A percentile compares a stretch with the other conserved stretches of the same genome.
Evolutionary conservation across 108 stramenopile species (phyloP).

Genomic region (Cyclostephanos invisitatus): DNA sequence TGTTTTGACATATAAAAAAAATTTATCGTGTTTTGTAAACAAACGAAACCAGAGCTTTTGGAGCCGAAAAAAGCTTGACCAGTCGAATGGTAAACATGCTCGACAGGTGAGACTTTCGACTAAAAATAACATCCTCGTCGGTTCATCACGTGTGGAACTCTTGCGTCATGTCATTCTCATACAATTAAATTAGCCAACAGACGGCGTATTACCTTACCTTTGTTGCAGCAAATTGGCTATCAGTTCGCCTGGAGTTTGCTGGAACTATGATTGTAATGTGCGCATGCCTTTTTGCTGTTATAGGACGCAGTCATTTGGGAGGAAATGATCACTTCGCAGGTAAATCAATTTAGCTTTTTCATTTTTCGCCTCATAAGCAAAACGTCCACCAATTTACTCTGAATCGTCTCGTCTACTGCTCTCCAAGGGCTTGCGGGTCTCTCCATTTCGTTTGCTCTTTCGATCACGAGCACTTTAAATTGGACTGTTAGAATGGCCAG

Average conservation of each 20-base stretch:
- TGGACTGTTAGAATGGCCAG: conserved; percentile 93
- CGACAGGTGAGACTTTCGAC: conserved; percentile 18
- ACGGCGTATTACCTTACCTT: conserved; percentile 86
- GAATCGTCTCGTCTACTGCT: background rate
- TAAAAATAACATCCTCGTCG: too few relatives aligned
- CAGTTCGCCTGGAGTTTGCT: conserved; percentile 88
- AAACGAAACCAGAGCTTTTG: conserved; percentile 59
- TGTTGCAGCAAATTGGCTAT: conserved; percentile 94
- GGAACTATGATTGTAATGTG: conserved; percentile 76
- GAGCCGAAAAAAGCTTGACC: conserved; percentile 68
- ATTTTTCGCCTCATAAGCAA: background rate
- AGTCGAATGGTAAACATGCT: conserved; percentile 65
- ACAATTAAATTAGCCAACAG: conserved; percentile 51
- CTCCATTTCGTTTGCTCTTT: conserved; percentile 87
- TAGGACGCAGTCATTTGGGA: conserved; percentile 48
- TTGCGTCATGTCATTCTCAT: too few relatives aligned
- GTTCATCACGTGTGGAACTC: too few relatives aligned
- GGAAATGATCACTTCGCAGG: conserved; percentile 77
- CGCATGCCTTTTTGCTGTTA: conserved; percentile 66
- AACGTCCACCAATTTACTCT: background rate
- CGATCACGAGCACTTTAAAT: conserved; percentile 87
- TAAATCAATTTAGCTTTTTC: background rate
- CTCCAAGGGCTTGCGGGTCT: conserved; percentile 77
- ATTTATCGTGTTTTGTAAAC: too few relatives aligned
- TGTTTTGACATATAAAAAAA: too few relatives aligned